Evolutionary conservation across 306 rosid species (phyloP).

Genomic region (Prunus armeniaca): DNA sequence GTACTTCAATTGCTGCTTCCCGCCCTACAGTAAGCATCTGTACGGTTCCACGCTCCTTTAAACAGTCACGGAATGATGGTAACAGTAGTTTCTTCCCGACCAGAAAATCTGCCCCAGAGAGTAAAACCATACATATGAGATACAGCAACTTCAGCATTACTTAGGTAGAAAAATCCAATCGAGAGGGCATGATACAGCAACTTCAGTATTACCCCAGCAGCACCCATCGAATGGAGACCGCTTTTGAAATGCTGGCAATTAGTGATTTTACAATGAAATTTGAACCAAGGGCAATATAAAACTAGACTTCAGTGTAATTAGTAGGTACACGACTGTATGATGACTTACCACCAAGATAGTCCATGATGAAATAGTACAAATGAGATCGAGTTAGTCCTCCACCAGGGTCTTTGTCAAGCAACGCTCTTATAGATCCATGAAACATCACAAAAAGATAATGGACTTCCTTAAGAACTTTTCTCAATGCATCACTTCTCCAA

Average conservation of each 20-base stretch:
- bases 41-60: constrained; percentile 92
- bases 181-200: constrained; percentile 71
- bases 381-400: constrained; percentile 71
- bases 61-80: constrained; percentile 84
- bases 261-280: constrained; percentile 89
- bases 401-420: constrained; percentile 83
- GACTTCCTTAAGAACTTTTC: constrained; percentile 80
- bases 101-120: constrained; percentile 92
- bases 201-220: constrained; percentile 99
- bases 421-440: constrained; percentile 76
- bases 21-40: constrained; percentile 89
- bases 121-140: constrained; percentile 60
- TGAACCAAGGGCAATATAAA: constrained; percentile 44
- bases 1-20: constrained; percentile 98
- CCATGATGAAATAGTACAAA: constrained; percentile 84
- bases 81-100: constrained; percentile 75
- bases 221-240: constrained; percentile 81
- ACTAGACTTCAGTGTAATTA: constrained; percentile 25
- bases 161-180: constrained; percentile 67
- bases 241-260: constrained; percentile 93
- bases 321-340: constrained; percentile 20
- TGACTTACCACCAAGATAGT: constrained; percentile 84
- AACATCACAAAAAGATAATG: constrained; percentile 87
- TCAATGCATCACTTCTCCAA: constrained; percentile 78
- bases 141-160: constrained; percentile 68